Conservation (phyloP, 768 basidiomycete genomes). For the Brasilioporus rufonigricans region DNA sequence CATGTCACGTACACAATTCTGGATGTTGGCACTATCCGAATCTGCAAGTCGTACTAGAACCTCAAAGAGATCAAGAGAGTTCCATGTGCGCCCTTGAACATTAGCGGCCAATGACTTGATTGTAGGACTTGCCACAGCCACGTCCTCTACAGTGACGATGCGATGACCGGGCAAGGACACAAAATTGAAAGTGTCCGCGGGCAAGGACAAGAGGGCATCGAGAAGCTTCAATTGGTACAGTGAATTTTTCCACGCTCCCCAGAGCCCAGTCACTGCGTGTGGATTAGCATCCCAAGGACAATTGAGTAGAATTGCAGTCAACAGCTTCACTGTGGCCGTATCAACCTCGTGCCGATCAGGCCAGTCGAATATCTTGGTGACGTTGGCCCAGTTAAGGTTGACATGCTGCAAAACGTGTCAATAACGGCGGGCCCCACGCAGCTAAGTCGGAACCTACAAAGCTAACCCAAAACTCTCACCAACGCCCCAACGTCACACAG, state of each 20-base stretch:
- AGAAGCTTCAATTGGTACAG: slow-evolving; percentile 83
- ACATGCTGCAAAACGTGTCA: slow-evolving; percentile 47
- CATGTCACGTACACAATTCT: slow-evolving; percentile 81
- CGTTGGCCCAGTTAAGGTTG: slow-evolving; percentile 73
- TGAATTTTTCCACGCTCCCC: slow-evolving; percentile 83
- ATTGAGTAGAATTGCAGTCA: slow-evolving; percentile 84
- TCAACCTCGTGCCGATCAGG: slow-evolving; percentile 82
- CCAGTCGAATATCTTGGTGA: slow-evolving; percentile 85
- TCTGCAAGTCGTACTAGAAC: slow-evolving; percentile 77
- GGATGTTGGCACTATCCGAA: slow-evolving; percentile 67
- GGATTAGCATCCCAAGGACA: slow-evolving; percentile 72
- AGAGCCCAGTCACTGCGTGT: slow-evolving; percentile 83
- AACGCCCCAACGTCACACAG: slow-evolving; percentile 75
- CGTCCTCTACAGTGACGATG: slow-evolving; percentile 87
- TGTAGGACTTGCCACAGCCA: slow-evolving; percentile 80
- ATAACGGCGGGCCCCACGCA: neutral
- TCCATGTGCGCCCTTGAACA: slow-evolving; percentile 93
- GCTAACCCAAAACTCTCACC: slow-evolving; percentile 67
- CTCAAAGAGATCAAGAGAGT: slow-evolving; percentile 87
- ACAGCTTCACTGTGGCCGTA: slow-evolving; percentile 82
- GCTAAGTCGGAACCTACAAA: slow-evolving; percentile 56
- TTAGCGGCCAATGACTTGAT: slow-evolving; percentile 89
- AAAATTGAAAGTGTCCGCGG: slow-evolving; percentile 91
- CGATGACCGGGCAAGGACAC: slow-evolving; percentile 80
- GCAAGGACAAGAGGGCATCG: slow-evolving; percentile 83